phyloP scores from a whole-genome alignment of 1,284 basidiomycete genomes.

The Cystobasidium slooffiae region DNA sequence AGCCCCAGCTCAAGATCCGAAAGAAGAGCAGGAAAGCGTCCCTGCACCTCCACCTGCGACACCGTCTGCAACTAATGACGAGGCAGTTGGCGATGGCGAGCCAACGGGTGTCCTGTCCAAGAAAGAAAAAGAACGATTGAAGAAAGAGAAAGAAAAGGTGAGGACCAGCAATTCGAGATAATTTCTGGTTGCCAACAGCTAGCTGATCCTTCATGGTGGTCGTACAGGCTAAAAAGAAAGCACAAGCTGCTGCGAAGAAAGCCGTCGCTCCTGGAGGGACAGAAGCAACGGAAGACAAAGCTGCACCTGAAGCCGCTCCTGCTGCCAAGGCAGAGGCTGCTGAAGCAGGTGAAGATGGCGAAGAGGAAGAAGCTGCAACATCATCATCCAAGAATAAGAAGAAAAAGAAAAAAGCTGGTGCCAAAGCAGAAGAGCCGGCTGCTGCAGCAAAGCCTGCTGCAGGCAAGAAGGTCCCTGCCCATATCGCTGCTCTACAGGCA shows the following conservation, averaged over 20 bases:
- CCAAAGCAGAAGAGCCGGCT: slow-evolving; percentile 54
- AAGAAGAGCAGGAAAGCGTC: slow-evolving; percentile 7
- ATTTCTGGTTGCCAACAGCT: not conserved
- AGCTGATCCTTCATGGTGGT: not conserved
- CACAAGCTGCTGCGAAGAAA: slow-evolving; percentile 86
- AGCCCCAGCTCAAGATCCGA: not conserved
- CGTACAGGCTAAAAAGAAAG: slow-evolving; percentile 87
- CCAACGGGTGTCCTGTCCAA: slow-evolving; percentile 69
- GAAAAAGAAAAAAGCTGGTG: slow-evolving; percentile 55
- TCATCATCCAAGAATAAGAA: slow-evolving; percentile 52
- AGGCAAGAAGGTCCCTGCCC: slow-evolving; percentile 56
- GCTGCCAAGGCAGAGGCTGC: slow-evolving; percentile 46
- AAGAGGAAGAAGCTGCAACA: slow-evolving; percentile 65
- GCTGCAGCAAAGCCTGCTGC: slow-evolving; percentile 50
- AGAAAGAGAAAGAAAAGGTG: slow-evolving; percentile 93
- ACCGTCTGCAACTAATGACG: slow-evolving; percentile 56
- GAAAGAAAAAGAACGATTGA: slow-evolving; percentile 90
- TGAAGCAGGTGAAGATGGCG: slow-evolving; percentile 65
- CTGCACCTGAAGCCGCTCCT: not conserved
- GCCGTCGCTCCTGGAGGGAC: slow-evolving; percentile 57
- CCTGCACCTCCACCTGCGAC: slow-evolving; percentile 26
- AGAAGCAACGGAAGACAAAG: slow-evolving; percentile 8
- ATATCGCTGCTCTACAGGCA: slow-evolving; percentile 60
- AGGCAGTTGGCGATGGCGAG: slow-evolving; percentile 60
- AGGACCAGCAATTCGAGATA: slow-evolving; percentile 20